Percentiles rank a stretch among this genome's conserved stretches.
phyloP scores from a whole-genome alignment of 202 grass and related monocot species.

The Zoysia matrella region DNA sequence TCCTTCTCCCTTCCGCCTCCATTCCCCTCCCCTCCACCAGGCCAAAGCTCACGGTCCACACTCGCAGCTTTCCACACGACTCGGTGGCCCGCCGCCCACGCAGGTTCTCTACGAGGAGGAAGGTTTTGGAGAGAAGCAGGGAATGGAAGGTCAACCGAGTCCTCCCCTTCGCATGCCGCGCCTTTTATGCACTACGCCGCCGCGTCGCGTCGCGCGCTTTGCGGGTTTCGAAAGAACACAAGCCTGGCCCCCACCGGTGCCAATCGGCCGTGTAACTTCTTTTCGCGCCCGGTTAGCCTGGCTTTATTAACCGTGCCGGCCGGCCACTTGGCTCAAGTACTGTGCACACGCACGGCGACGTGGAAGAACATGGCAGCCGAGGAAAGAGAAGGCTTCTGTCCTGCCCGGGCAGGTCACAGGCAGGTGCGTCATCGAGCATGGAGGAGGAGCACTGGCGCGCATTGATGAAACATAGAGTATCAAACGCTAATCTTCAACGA shows the following conservation, averaged over 20 bases:
- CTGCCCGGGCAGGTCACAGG: too few species aligned
- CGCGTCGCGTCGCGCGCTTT: slow-evolving; percentile 42
- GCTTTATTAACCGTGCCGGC: background rate
- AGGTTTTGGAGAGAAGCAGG: background rate
- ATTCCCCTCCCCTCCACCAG: background rate
- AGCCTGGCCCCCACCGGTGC: too few species aligned
- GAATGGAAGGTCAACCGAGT: slow-evolving; percentile 28
- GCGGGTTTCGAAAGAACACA: slow-evolving; percentile 28
- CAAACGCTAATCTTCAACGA: too few species aligned
- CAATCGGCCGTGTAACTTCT: background rate
- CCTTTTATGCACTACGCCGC: slow-evolving; percentile 24
- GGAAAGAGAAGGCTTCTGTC: too few species aligned
- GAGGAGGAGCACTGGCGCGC: too few species aligned
- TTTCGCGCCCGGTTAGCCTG: background rate
- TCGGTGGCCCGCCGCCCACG: background rate
- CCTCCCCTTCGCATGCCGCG: background rate
- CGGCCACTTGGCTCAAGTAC: background rate
- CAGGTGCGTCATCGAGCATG: too few species aligned
- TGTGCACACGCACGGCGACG: background rate
- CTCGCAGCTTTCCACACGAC: background rate
- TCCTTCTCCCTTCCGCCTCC: slow-evolving; percentile 44
- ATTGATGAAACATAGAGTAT: too few species aligned
- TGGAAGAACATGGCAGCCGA: too few species aligned
- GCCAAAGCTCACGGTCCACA: background rate
- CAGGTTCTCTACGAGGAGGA: background rate